Conservation (phyloP, 208 protist species). For the Trypanosoma congolense region DNA sequence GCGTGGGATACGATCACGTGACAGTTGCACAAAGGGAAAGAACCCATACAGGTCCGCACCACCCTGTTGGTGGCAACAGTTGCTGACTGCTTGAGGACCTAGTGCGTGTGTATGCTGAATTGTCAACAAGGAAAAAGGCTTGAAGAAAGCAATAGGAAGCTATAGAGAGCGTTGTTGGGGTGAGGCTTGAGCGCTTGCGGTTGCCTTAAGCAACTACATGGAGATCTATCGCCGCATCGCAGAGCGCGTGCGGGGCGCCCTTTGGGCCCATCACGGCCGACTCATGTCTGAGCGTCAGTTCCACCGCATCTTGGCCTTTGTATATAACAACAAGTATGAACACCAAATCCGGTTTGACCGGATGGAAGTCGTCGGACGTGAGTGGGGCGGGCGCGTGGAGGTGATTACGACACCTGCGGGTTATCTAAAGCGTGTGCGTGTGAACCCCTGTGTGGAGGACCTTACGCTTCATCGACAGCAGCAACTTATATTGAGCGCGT, state of each 20-base stretch:
- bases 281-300: conserved; percentile 89
- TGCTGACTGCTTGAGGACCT: too few species aligned
- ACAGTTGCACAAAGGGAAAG: too few species aligned
- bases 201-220: too few species aligned
- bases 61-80: too few species aligned
- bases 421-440: conserved; percentile 78
- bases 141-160: too few species aligned
- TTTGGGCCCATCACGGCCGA: conserved; percentile 89
- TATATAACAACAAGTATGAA: conserved; percentile 94
- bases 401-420: conserved; percentile 82
- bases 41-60: too few species aligned
- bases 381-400: conserved; percentile 79
- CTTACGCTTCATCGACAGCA: conserved; percentile 46
- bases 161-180: too few species aligned
- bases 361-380: conserved; percentile 82
- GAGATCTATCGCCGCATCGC: conserved; percentile 88
- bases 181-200: too few species aligned
- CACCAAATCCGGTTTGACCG: conserved; percentile 88
- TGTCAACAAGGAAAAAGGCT: too few species aligned
- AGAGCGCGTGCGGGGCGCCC: conserved; percentile 80
- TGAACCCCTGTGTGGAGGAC: conserved; percentile 79
- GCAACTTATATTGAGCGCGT: conserved; percentile 82
- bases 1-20: too few species aligned
- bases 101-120: too few species aligned
- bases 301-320: conserved; percentile 88